phyloP scores from a whole-genome alignment of 192 early-diverging fungal species.

The Mortierella claussenii region DNA sequence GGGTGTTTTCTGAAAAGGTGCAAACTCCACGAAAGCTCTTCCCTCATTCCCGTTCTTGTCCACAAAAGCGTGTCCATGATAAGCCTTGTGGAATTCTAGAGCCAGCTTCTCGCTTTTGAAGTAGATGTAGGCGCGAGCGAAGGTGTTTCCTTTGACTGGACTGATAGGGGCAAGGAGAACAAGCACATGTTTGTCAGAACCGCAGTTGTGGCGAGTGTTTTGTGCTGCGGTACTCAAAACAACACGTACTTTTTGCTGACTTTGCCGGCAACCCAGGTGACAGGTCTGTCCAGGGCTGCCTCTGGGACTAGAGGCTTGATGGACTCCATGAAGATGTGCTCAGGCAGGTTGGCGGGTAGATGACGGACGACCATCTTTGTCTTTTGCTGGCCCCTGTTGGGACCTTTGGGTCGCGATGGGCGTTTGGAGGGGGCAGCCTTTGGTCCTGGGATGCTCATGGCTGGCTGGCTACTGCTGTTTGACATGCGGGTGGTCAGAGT shows the following conservation, averaged over 20 bases:
- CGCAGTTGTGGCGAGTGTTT: too few species aligned
- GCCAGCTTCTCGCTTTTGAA: conserved; percentile 76
- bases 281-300: conserved; percentile 57
- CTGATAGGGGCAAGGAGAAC: conserved; percentile 40
- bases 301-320: conserved; percentile 67
- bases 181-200: not conserved
- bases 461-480: too few species aligned
- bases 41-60: conserved; percentile 77
- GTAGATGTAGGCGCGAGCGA: conserved; percentile 81
- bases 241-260: conserved; percentile 73
- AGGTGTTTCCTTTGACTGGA: conserved; percentile 76
- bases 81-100: conserved; percentile 77
- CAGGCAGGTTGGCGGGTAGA: conserved; percentile 81
- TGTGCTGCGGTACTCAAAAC: not conserved
- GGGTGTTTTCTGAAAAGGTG: conserved; percentile 79
- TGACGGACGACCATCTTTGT: conserved; percentile 82
- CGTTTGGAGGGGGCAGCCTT: conserved; percentile 26
- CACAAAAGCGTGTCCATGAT: conserved; percentile 81
- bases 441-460: conserved; percentile 29
- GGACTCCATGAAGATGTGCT: conserved; percentile 70
- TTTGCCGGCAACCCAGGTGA: conserved; percentile 73
- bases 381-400: conserved; percentile 53
- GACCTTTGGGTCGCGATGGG: conserved; percentile 28
- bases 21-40: conserved; percentile 82
- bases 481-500: too few species aligned